Percentiles rank a stretch among this genome's conserved stretches.
Conservation (phyloP, 164 flowering plant genomes). For the Liriodendron chinense region DNA sequence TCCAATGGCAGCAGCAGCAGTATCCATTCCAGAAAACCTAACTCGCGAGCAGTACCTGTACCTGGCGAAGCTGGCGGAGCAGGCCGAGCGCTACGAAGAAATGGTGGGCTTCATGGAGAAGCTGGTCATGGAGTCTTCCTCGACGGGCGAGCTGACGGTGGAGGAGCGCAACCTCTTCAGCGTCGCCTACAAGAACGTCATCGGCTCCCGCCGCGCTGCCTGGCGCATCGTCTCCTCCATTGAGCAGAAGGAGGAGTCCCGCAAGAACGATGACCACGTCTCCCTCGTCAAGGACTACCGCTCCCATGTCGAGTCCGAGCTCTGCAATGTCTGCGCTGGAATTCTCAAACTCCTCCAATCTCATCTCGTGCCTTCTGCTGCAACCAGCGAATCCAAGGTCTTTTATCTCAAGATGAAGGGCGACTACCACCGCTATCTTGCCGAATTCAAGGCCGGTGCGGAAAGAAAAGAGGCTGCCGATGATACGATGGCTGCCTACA, state of each 20-base stretch:
- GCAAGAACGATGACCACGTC: conserved; percentile 77
- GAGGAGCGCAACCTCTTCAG: conserved; percentile 86
- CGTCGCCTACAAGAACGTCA: conserved; percentile 84
- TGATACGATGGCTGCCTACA: conserved; percentile 70
- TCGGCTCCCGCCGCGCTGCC: conserved; percentile 82
- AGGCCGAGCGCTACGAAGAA: conserved; percentile 87
- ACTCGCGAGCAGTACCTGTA: conserved; percentile 64
- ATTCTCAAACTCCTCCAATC: conserved; percentile 56
- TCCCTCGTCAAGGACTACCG: conserved; percentile 61
- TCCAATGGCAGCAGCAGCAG: conserved; percentile 4
- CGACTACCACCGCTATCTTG: conserved; percentile 73
- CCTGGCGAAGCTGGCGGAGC: conserved; percentile 79
- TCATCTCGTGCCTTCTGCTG: conserved; percentile 53
- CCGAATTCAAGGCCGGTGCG: conserved; percentile 68
- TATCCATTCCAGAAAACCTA: conserved; percentile 38
- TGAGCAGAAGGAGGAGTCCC: conserved; percentile 79
- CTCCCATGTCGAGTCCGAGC: conserved; percentile 60
- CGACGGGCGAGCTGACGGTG: conserved; percentile 57
- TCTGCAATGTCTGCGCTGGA: conserved; percentile 53
- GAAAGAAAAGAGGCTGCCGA: conserved; percentile 76
- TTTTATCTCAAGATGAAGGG: conserved; percentile 90
- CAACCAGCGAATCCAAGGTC: conserved; percentile 62
- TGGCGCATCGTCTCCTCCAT: conserved; percentile 92
- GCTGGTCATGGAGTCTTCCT: conserved; percentile 44
- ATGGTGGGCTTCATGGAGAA: conserved; percentile 83